phyloP scores from a whole-genome alignment of 306 rosid genomes.

The Coriaria nepalensis region DNA sequence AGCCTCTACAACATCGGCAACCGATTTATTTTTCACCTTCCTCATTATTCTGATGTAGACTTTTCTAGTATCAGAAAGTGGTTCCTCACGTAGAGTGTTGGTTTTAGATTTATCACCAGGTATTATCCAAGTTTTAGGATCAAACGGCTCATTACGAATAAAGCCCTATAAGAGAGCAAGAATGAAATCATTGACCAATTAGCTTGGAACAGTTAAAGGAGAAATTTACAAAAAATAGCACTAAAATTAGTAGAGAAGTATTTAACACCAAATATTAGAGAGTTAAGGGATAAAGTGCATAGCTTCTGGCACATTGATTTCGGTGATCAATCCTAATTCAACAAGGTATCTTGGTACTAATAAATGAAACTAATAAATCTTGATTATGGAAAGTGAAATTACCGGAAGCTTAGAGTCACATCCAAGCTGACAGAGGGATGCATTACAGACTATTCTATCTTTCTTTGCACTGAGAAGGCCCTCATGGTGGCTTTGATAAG shows the following conservation, averaged over 20 bases:
- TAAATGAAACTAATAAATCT: background rate
- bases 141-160: conserved; percentile 46
- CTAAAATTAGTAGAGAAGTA: no score
- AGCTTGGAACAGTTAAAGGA: background rate
- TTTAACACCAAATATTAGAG: no score
- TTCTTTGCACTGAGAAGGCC: conserved; percentile 65
- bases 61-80: conserved; percentile 11
- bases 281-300: no score
- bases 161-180: conserved; percentile 51
- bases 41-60: conserved; percentile 27
- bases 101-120: conserved; percentile 37
- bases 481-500: conserved; percentile 43
- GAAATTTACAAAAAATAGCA: no score
- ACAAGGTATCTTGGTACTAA: background rate
- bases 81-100: conserved; percentile 23
- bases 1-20: conserved; percentile 92
- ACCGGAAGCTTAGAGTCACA: conserved; percentile 52
- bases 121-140: conserved; percentile 51
- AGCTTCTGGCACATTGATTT: no score
- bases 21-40: conserved; percentile 35
- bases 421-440: conserved; percentile 47
- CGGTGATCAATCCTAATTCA: no score
- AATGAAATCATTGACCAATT: conserved; percentile 1
- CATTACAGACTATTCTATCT: conserved; percentile 58
- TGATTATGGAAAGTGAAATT: conserved; percentile 1